phyloP scores from a whole-genome alignment of 805 yeast genomes.

The Metschnikowia hibisci region DNA sequence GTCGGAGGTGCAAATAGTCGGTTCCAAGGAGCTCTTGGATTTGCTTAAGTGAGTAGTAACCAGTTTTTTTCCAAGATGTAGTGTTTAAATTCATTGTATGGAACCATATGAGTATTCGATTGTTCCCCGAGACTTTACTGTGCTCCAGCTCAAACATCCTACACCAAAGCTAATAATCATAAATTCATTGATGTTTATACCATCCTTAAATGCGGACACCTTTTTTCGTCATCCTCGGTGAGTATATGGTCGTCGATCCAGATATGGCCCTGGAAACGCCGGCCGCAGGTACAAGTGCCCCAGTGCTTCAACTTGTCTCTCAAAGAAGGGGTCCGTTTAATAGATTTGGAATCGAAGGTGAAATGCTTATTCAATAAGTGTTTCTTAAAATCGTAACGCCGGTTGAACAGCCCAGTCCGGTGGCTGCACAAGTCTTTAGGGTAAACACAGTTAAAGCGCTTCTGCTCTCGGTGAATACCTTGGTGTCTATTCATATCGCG shows the following conservation, averaged over 20 bases:
- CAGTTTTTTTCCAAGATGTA: not conserved
- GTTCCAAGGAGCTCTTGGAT: slow-evolving; percentile 19
- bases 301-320: slow-evolving; percentile 47
- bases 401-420: slow-evolving; percentile 57
- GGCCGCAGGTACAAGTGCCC: slow-evolving; percentile 50
- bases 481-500: slow-evolving; percentile 62
- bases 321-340: slow-evolving; percentile 45
- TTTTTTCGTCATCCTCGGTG: slow-evolving; percentile 18
- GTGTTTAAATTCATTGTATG: not conserved
- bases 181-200: slow-evolving; percentile 1
- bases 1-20: slow-evolving; percentile 23
- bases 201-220: slow-evolving; percentile 18
- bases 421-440: slow-evolving; percentile 55
- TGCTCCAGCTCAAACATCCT: no score
- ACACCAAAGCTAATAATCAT: not conserved
- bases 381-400: slow-evolving; percentile 67
- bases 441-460: slow-evolving; percentile 56
- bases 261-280: slow-evolving; percentile 28
- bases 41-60: not conserved
- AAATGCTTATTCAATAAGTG: slow-evolving; percentile 61
- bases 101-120: no score
- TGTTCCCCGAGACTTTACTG: no score
- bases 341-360: slow-evolving; percentile 45
- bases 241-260: slow-evolving; percentile 39
- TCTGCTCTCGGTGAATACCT: slow-evolving; percentile 55